Evolutionary conservation across 2,329 filamentous ascomycete species (phyloP).

Genomic region (Clarireedia sp.): DNA sequence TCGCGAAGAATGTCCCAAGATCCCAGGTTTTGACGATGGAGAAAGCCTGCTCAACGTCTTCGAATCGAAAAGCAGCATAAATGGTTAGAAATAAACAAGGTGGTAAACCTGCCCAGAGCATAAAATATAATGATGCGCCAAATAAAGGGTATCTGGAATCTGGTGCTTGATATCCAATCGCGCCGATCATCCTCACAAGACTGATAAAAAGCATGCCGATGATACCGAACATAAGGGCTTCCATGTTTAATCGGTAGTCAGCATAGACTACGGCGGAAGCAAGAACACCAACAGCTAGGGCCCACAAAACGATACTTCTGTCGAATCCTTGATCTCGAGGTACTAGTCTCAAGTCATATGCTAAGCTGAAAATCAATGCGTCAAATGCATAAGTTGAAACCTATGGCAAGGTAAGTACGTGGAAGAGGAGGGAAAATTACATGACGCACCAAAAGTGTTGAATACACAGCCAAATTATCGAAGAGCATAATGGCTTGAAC

Average conservation of each 20-base stretch:
- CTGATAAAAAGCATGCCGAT: slow-evolving; percentile 17
- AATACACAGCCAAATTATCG: slow-evolving; percentile 21
- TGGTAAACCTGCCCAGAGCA: slow-evolving; percentile 20
- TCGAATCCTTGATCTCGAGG: slow-evolving; percentile 13
- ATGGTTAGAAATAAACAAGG: slow-evolving; percentile 18
- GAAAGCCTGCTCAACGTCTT: slow-evolving; percentile 18
- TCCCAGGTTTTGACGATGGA: slow-evolving; percentile 17
- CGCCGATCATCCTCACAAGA: slow-evolving; percentile 19
- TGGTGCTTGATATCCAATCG: slow-evolving; percentile 16
- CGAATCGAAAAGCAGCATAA: slow-evolving; percentile 18
- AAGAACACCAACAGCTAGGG: slow-evolving; percentile 14
- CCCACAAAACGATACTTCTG: slow-evolving; percentile 11
- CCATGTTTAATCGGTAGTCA: slow-evolving; percentile 22
- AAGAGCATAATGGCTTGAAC: slow-evolving; percentile 19
- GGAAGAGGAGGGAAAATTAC: neutral
- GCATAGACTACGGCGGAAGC: slow-evolving; percentile 10
- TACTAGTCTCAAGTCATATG: slow-evolving; percentile 13
- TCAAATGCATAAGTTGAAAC: slow-evolving; percentile 25
- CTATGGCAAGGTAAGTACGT: slow-evolving; percentile 14
- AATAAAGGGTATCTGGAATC: slow-evolving; percentile 13
- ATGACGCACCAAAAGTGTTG: slow-evolving; percentile 21
- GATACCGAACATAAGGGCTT: slow-evolving; percentile 15
- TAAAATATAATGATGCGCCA: slow-evolving; percentile 17
- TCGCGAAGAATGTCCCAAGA: slow-evolving; percentile 12
- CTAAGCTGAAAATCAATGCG: slow-evolving; percentile 19